Percentiles rank a stretch among this genome's conserved stretches.
phyloP scores from a whole-genome alignment of 345 rosid genomes.

The Pugionium dolabratum region DNA sequence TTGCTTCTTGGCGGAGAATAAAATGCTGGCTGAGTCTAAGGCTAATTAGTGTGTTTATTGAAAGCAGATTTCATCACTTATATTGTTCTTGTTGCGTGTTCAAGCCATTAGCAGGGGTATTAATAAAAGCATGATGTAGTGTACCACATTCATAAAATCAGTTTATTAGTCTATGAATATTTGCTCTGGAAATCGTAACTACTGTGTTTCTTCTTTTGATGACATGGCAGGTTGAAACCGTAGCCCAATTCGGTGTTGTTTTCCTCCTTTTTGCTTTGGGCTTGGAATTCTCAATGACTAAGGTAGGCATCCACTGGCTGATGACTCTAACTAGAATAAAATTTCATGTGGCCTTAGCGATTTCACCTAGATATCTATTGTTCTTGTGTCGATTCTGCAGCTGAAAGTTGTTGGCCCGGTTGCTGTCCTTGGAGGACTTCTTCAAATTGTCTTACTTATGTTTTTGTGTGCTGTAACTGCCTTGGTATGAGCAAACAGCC shows the following conservation, averaged over 20 bases:
- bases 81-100: not conserved
- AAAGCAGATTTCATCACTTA: not conserved
- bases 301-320: slow-evolving; percentile 50
- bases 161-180: not conserved
- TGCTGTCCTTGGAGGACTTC: slow-evolving; percentile 91
- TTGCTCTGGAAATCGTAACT: slow-evolving; percentile 2
- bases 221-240: slow-evolving; percentile 76
- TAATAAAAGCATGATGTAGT: slow-evolving; percentile 2
- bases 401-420: slow-evolving; percentile 95
- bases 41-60: not conserved
- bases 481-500: slow-evolving; percentile 48
- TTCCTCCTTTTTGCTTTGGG: slow-evolving; percentile 99
- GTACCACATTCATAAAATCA: slow-evolving; percentile 4
- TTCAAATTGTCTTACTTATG: slow-evolving; percentile 83
- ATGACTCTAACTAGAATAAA: slow-evolving; percentile 7
- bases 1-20: slow-evolving; percentile 1
- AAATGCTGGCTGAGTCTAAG: not conserved
- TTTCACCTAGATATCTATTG: slow-evolving; percentile 24
- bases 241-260: slow-evolving; percentile 97
- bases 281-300: slow-evolving; percentile 93
- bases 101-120: not conserved
- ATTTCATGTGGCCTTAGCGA: slow-evolving; percentile 4
- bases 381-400: slow-evolving; percentile 50
- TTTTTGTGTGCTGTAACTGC: slow-evolving; percentile 75
- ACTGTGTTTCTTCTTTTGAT: slow-evolving; percentile 22